These are phyloP conservation scores for Peniophora sp. DNA, from an alignment of 1,284 basidiomycete genomes.

Conservation along the genomic window DNA sequence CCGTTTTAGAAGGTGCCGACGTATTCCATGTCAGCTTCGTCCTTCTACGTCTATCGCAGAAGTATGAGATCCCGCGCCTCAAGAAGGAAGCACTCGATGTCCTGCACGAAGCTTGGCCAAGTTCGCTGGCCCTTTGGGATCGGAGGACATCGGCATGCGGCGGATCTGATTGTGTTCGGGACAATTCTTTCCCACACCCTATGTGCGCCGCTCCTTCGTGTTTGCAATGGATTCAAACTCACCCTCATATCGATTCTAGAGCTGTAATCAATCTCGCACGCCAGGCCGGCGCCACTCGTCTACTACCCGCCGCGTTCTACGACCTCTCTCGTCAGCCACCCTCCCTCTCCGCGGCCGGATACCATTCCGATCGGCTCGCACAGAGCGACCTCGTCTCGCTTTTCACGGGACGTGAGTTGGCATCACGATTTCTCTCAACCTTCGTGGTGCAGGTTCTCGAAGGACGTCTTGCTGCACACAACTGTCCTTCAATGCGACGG, in stretches of 20 bases:
- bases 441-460: constrained; percentile 67
- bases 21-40: constrained; percentile 43
- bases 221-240: constrained; percentile 13
- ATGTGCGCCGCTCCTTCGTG: constrained; percentile 36
- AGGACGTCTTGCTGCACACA: constrained; percentile 40
- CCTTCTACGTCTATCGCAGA: constrained; percentile 54
- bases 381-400: constrained; percentile 47
- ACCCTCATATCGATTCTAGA: constrained; percentile 24
- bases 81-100: constrained; percentile 45
- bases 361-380: constrained; percentile 28
- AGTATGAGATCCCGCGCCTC: constrained; percentile 49
- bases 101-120: constrained; percentile 49
- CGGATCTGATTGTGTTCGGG: constrained; percentile 42
- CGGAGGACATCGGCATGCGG: constrained; percentile 35
- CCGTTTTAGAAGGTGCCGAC: constrained; percentile 33
- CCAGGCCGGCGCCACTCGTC: constrained; percentile 25
- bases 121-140: constrained; percentile 53
- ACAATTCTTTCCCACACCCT: constrained; percentile 49
- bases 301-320: constrained; percentile 44
- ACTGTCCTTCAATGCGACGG: constrained; percentile 41
- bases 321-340: constrained; percentile 41
- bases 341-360: constrained; percentile 30
- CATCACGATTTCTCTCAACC: constrained; percentile 62
- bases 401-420: constrained; percentile 59
- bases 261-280: constrained; percentile 35